Evolutionary conservation across 2,329 filamentous ascomycete genomes (phyloP).

Genomic region (Erysiphe pulchra): DNA sequence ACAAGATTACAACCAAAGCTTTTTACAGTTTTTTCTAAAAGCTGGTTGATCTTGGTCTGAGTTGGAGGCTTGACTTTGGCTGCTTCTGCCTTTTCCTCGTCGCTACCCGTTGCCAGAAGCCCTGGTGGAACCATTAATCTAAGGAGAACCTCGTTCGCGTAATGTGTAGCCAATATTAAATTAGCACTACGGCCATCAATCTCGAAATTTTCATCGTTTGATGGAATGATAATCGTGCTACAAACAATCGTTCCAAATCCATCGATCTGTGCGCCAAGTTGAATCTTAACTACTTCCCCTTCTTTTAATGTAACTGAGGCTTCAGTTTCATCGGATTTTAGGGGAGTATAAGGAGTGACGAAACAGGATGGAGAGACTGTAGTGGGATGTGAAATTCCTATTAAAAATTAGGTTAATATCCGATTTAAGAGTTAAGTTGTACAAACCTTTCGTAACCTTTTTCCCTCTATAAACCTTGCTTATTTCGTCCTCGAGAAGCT

Average conservation of each 20-base stretch:
- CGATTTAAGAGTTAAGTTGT: not conserved
- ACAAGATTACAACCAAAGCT: constrained; percentile 78
- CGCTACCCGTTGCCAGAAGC: constrained; percentile 52
- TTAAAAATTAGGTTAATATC: constrained; percentile 7
- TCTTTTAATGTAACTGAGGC: constrained; percentile 55
- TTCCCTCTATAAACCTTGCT: constrained; percentile 95
- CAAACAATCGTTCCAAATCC: constrained; percentile 92
- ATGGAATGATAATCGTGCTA: constrained; percentile 58
- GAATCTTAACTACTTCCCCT: constrained; percentile 83
- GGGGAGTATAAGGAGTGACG: constrained; percentile 88
- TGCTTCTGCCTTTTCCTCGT: constrained; percentile 90
- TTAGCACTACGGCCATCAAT: constrained; percentile 62
- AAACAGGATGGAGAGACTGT: constrained; percentile 86
- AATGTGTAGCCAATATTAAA: constrained; percentile 72
- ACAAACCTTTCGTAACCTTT: constrained; percentile 68
- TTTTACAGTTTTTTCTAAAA: constrained; percentile 81
- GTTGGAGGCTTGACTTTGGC: constrained; percentile 57
- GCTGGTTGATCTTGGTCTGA: constrained; percentile 61
- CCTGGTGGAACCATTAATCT: constrained; percentile 82
- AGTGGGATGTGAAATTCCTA: constrained; percentile 76
- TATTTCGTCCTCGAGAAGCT: constrained; percentile 80
- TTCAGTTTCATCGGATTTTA: constrained; percentile 68
- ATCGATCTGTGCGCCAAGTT: constrained; percentile 96
- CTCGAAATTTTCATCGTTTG: constrained; percentile 32
- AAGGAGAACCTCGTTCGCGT: constrained; percentile 83